A percentile compares a stretch with the other conserved stretches of the same genome.
phyloP scores from a whole-genome alignment of 768 basidiomycete genomes.

The Naganishia friedmannii region DNA sequence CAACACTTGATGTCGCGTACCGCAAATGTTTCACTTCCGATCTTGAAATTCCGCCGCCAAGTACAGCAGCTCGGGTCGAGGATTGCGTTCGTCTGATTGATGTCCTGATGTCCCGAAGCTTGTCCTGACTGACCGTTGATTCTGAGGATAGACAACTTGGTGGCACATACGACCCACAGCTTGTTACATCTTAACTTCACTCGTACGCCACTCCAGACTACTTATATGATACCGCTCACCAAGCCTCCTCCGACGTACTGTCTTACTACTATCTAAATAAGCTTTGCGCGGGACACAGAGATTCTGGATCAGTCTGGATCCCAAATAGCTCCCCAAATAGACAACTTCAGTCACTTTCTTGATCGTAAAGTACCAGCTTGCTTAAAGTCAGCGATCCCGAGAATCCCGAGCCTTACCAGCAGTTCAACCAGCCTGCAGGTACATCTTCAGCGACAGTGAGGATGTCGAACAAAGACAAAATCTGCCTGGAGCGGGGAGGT shows the following conservation, averaged over 20 bases:
- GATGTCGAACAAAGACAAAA: too few species aligned
- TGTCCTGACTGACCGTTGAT: not conserved
- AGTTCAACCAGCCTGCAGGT: too few species aligned
- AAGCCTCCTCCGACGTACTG: not conserved
- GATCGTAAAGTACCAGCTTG: too few species aligned
- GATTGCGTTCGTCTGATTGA: not conserved
- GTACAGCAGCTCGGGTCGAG: not conserved
- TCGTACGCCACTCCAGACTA: not conserved
- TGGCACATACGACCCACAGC: not conserved
- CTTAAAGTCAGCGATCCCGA: too few species aligned
- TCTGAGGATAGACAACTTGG: not conserved
- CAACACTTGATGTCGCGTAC: not conserved
- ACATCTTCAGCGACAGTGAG: too few species aligned
- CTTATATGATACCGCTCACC: not conserved
- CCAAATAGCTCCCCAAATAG: too few species aligned
- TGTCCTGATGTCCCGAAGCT: too few species aligned
- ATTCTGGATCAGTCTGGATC: not conserved
- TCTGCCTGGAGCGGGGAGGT: too few species aligned
- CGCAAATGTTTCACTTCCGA: conserved; percentile 6
- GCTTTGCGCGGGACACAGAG: not conserved
- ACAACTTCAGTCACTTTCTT: not conserved
- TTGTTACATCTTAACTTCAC: not conserved
- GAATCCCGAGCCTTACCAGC: too few species aligned
- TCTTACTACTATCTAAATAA: not conserved
- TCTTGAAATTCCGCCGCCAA: too few species aligned